Base-by-base conservation (phyloP, 2,329 filamentous ascomycete species). In the Fusarium floridanum region DNA sequence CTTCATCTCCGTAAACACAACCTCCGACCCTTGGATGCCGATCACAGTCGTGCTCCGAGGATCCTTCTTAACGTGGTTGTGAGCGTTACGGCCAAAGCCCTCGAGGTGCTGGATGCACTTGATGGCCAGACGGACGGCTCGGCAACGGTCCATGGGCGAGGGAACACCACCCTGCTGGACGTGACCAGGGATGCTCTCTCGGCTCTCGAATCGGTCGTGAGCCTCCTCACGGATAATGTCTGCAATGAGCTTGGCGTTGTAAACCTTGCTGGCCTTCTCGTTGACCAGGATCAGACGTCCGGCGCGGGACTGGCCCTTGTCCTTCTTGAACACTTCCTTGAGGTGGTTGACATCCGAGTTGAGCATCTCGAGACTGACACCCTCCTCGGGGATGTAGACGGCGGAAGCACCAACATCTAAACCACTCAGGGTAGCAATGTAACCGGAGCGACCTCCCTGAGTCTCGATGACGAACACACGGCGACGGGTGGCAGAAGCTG, bases 391-490 rank as follows among this genome's bases (percentile, higher is more conserved):
- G 6, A 96, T 98, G 84, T 99, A 99, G 14, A 98, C 95, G 1
- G 96, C 95, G 16, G 94, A 89, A 10, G 97, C 97, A 65, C 97
- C 97, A 17, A 98, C 95, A n/a, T 93, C 91, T 16, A 99, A 90
- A 60, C 96, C 97, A 16, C 94, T 95, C 66, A 98, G 89, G 0
- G 95, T 97, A 32, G 96, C 96, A 69, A 98, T 91, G 83, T 98
- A 99, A 22, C 97, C 97, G 6, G 94, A 98, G 67, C 94, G 92
- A 39, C 97, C 97, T 78, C 97, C 97, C 85, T 99, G 97, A 0
- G 97, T 98, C 85, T 99, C 97, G 64, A 99, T 96, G 63, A 99
- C 95, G 84, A 99, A 99, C 64, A 98, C 96, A 71, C 97, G 92
- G 53, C 97, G 92, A 68, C 97, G 93, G 2, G 95, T 97, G 2